Evolutionary conservation across 345 rosid genomes (phyloP), one percentile per base, ranked within the genome.

Genomic region (Acer saccharum): DNA sequence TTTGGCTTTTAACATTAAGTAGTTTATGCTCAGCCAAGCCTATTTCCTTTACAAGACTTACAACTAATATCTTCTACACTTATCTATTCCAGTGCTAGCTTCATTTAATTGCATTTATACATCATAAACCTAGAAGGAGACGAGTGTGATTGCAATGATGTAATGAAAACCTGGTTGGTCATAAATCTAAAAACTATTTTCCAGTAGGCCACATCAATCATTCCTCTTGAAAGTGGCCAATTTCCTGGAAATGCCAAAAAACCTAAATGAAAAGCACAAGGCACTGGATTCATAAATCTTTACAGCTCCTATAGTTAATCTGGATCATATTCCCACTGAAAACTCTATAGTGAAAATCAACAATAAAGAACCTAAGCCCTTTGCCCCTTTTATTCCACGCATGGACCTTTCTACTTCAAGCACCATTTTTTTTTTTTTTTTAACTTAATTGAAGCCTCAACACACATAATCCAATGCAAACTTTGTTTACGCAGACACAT

Each of bases 361-460:
- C 58, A 65, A 1, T 60, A 27, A 52, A 50, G 11, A 27, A 50
- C 54, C 39, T 25, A 7, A 6, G 39, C 35, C 11, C 23, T n/a
- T n/a, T n/a, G n/a, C n/a, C n/a, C n/a, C n/a, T 27, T 63, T 23
- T 32, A 64, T 46, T 74, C 77, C 41, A 73, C 9, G 44, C n/a
- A 18, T 35, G 1, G 10, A 25, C 58, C 39, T 43, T 29, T 52
- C 58, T 9, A 14, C 18, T 4, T 21, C 41, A 61, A 60, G 57
- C 57, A 73, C 14, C 57, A 41, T 16, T 71, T 29, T 29, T 29
- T 2, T 29, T 27, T 1, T 29, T 29, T 29, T 71, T 3, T 29
- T 13, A 29, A 71, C 23, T 62, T 32, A 18, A 29, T 10, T 18
- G 46, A 11, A 29, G 1, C 76, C 43, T 57, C 32, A 20, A 72